Percentiles rank a stretch among this genome's conserved stretches.
phyloP scores from a whole-genome alignment of 1,284 basidiomycete genomes.

The Afroboletus lepidellus region DNA sequence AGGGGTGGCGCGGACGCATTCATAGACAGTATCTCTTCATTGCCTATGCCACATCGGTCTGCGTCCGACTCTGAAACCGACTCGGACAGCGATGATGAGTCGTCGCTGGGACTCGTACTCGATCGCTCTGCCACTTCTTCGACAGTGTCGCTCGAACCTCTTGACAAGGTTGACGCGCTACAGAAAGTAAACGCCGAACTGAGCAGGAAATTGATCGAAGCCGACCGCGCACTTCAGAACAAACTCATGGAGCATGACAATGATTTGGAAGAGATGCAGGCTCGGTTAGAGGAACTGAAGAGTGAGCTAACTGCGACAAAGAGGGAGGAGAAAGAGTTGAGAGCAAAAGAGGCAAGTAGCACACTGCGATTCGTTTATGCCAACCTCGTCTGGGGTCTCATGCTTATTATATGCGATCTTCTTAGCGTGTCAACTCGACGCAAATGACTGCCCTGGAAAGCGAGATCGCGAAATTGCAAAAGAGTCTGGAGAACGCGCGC shows the following conservation, averaged over 20 bases:
- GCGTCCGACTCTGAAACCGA: conserved; percentile 38
- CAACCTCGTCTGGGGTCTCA: not conserved
- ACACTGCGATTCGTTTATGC: not conserved
- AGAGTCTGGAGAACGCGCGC: conserved; percentile 67
- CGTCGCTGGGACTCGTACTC: conserved; percentile 55
- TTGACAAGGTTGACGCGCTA: conserved; percentile 67
- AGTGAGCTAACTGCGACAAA: conserved; percentile 73
- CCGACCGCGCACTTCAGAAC: conserved; percentile 64
- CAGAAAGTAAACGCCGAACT: conserved; percentile 74
- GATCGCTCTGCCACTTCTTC: conserved; percentile 58
- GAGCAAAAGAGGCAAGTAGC: conserved; percentile 69
- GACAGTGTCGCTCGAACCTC: conserved; percentile 59
- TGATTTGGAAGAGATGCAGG: conserved; percentile 75
- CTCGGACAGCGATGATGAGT: conserved; percentile 53
- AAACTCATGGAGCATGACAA: conserved; percentile 72
- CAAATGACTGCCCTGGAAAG: conserved; percentile 72
- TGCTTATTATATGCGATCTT: conserved; percentile 7
- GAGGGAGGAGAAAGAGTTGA: conserved; percentile 85
- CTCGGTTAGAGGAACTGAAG: conserved; percentile 67
- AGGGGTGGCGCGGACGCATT: conserved; percentile 21
- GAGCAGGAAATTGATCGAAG: conserved; percentile 66
- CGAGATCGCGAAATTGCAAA: conserved; percentile 74
- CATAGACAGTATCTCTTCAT: conserved; percentile 36
- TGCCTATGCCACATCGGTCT: conserved; percentile 40
- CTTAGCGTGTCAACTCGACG: conserved; percentile 56